Evolutionary conservation across 129 eudicot species (phyloP), one percentile per base, ranked within the genome.

Genomic region (Erigeron canadensis): DNA sequence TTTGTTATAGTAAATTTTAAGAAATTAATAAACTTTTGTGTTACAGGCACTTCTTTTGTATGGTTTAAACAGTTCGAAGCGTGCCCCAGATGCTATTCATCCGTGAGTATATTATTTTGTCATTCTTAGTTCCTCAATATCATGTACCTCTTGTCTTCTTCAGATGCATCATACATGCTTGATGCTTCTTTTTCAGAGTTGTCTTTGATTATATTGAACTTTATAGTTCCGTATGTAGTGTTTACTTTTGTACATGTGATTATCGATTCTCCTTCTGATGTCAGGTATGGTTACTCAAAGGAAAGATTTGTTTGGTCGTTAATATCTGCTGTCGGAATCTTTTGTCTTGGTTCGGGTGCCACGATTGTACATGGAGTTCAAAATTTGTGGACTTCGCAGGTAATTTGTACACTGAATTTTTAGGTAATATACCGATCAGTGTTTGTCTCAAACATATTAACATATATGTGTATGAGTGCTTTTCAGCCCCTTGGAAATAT

Each of bases 11-110:
- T 69, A 7, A 65, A 8, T 77, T 60, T 17, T 4, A 62, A 42
- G 75, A 50, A 73, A 51, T 41, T 69, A 4, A 82, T 44, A 16
- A 65, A 72, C 40, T 6, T n/a, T 70, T 66, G 61, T 66, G 34
- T 80, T 71, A 54, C 66, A 94, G 98, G 98, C 97, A 10, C 97
- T 94, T 76, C 98, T 94, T 82, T 86, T 93, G 48, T 94, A 94
- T 65, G 98, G 98, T 59, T 81, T 93, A 69, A 89, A 90, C 69
- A 93, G 98, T 53, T 93, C 98, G n/a, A 86, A 88, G 70, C 98
- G 98, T 64, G 98, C 92, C 51, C 98, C 98, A 42, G 98, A 93
- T 82, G 98, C 96, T 78, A 82, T 93, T 78, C 98, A 93, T 80
- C 98, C 98, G 98, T 93, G 76, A 85, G 98, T 85, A 23, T 66